Evolutionary conservation across 148 eudicot species (phyloP), one percentile per base, ranked within the genome.

Genomic region (Simmondsia chinensis): DNA sequence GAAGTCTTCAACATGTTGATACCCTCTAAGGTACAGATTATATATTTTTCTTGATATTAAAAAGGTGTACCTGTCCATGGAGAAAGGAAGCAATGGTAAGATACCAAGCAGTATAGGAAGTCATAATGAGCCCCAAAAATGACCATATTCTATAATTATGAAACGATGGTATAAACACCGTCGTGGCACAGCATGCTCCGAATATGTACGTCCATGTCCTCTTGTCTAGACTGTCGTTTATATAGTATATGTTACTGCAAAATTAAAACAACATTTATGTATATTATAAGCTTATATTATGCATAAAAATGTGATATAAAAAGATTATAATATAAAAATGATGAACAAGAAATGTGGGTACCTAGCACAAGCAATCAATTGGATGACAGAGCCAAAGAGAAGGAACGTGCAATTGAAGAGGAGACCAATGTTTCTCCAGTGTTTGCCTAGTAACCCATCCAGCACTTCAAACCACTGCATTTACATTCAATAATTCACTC

Each of bases 31-130:
- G 11, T 8, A 8, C 7, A 39, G 10, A 3, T 20, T 21, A 24
- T 25, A 16, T 20, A 35, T 17, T 4, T n/a, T n/a, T n/a, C n/a
- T n/a, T n/a, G n/a, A n/a, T n/a, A 33, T n/a, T 2, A 36, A 9
- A 15, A 27, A 16, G n/a, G 12, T 20, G 16, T 65, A 82, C 87
- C 94, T 83, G 91, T 29, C 95, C 91, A 53, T 85, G 86, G 56
- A 70, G 26, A 14, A 85, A 48, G 45, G 95, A 75, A 32, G 95
- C 95, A 39, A 81, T 70, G 54, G 95, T 77, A 18, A 84, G 58
- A 55, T 85, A 85, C 95, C 95, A 85, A 20, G 95, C 80, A 27
- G 95, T 85, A 58, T 81, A 85, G 21, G 91, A 59, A 14, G 95
- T 85, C 89, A 85, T 81, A 14, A 70, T 1, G 45, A 85, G 86